phyloP scores from a whole-genome alignment of 2,329 filamentous ascomycete genomes.

The Colletotrichum abscissum region DNA sequence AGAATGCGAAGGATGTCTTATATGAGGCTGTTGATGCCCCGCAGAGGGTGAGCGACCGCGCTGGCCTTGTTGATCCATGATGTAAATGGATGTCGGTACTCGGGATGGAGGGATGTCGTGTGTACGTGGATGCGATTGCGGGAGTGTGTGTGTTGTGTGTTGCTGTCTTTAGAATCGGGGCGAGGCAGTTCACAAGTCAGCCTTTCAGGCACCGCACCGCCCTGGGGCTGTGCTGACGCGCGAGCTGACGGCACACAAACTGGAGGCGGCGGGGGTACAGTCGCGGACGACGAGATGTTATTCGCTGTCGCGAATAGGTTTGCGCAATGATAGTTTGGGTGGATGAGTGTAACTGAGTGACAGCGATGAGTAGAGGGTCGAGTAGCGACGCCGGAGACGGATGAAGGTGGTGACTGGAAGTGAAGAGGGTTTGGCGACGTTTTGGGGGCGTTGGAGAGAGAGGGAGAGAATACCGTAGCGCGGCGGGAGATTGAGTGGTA shows the following conservation, averaged over 20 bases:
- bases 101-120: constrained; percentile 36
- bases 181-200: constrained; percentile 60
- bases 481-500: constrained; percentile 16
- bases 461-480: constrained; percentile 1
- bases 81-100: constrained; percentile 33
- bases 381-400: not conserved
- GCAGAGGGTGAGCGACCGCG: constrained; percentile 71
- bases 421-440: constrained; percentile 1
- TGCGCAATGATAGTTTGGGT: constrained; percentile 6
- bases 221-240: constrained; percentile 55
- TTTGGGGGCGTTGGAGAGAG: constrained; percentile 23
- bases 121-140: constrained; percentile 15
- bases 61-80: constrained; percentile 56
- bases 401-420: not conserved
- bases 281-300: constrained; percentile 24
- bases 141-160: constrained; percentile 37
- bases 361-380: not conserved
- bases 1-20: constrained; percentile 73
- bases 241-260: constrained; percentile 41
- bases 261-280: constrained; percentile 29
- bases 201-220: constrained; percentile 54
- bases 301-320: constrained; percentile 30
- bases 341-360: constrained; percentile 11
- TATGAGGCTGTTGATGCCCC: constrained; percentile 69
- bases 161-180: constrained; percentile 48